These are phyloP conservation scores for Aquilaria malaccensis DNA, from an alignment of 345 rosid genomes.

Conservation along the genomic window DNA sequence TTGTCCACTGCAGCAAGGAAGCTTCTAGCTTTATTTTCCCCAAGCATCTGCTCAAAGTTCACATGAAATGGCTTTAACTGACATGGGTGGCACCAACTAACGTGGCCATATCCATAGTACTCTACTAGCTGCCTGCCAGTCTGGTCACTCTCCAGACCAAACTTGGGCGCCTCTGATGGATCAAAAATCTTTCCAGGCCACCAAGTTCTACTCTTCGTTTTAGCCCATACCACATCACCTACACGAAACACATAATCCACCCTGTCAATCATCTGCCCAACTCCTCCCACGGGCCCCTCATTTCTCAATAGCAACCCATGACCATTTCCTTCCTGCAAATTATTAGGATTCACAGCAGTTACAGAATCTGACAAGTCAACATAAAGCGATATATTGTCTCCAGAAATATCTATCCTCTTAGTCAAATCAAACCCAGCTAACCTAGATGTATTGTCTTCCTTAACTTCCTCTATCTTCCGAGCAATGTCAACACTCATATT, in stretches of 20 bases:
- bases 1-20: conserved; percentile 58
- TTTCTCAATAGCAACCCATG: conserved; percentile 11
- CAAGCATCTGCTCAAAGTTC: conserved; percentile 40
- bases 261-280: conserved; percentile 8
- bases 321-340: conserved; percentile 13
- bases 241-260: conserved; percentile 26
- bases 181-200: conserved; percentile 79
- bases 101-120: conserved; percentile 39
- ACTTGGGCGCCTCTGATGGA: conserved; percentile 26
- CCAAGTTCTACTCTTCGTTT: conserved; percentile 56
- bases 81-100: conserved; percentile 46
- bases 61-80: conserved; percentile 58
- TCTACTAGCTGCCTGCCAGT: conserved; percentile 38
- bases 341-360: conserved; percentile 12
- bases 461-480: conserved; percentile 16
- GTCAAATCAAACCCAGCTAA: conserved; percentile 21
- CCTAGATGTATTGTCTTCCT: conserved; percentile 21
- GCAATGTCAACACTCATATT: conserved; percentile 8
- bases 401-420: conserved; percentile 43
- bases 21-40: conserved; percentile 32
- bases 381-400: conserved; percentile 51
- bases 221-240: conserved; percentile 82
- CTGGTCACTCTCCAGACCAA: conserved; percentile 18
- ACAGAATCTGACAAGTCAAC: conserved; percentile 55
- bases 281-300: conserved; percentile 17